Conservation (phyloP, 106 monocot genomes). For the Phalaenopsis aphrodite region DNA sequence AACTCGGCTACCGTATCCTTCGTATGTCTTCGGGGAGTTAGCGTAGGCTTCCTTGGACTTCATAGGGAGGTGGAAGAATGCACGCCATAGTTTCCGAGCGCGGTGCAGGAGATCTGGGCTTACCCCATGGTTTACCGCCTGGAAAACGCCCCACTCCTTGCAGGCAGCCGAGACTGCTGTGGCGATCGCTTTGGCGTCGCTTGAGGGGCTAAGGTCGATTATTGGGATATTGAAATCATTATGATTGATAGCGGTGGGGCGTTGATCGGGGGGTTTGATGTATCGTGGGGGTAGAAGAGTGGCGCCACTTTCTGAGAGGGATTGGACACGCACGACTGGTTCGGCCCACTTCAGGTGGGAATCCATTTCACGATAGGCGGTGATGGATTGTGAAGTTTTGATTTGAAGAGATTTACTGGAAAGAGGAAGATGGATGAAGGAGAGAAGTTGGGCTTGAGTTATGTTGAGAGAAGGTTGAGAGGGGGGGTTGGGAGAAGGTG, state of each 20-base stretch:
- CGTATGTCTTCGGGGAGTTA: slow-evolving; percentile 17
- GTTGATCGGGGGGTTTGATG: slow-evolving; percentile 32
- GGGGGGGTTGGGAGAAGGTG: too few species aligned
- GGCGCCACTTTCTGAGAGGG: slow-evolving; percentile 31
- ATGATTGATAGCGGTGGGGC: slow-evolving; percentile 13
- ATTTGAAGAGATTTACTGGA: not conserved
- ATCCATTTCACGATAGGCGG: not conserved
- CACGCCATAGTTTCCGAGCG: slow-evolving; percentile 17
- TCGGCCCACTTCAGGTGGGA: slow-evolving; percentile 35
- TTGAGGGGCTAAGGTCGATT: slow-evolving; percentile 28
- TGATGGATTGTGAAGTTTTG: not conserved
- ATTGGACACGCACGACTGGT: slow-evolving; percentile 56
- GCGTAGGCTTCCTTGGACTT: slow-evolving; percentile 22
- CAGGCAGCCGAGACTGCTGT: slow-evolving; percentile 25
- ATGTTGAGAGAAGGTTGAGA: too few species aligned
- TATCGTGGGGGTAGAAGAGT: slow-evolving; percentile 40
- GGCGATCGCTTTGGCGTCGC: not conserved
- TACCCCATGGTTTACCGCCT: slow-evolving; percentile 33
- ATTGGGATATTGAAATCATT: slow-evolving; percentile 23
- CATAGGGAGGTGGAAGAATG: slow-evolving; percentile 26
- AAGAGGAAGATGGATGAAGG: not conserved
- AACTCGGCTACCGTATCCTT: slow-evolving; percentile 39
- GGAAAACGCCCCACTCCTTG: slow-evolving; percentile 46
- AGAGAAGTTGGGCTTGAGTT: not conserved
- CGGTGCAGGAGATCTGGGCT: slow-evolving; percentile 5